Base-by-base conservation (phyloP, 2,329 filamentous ascomycete genomes). In the Neofusicoccum laricinum region DNA sequence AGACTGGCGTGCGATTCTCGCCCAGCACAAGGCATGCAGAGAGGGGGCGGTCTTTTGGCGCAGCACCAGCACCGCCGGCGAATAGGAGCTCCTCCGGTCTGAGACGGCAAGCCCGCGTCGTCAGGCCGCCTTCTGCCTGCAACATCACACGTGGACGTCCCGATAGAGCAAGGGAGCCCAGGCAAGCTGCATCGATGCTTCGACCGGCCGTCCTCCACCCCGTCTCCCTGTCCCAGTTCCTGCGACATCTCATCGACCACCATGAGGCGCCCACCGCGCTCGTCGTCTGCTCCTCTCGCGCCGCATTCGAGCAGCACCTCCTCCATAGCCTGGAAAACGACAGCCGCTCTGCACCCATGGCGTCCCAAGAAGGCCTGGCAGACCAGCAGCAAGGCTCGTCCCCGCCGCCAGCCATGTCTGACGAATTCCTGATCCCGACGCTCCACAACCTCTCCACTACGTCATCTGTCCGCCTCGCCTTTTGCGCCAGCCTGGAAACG, bases 401-500 rank as follows among this genome's bases (percentile, higher is more conserved):
- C 19, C 14, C 36, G 36, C 45, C 80, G 50, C 55, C 11, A 38
- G 36, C 30, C 69, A n/a, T 21, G 2, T 14, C 25, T 45, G 55
- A 48, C 30, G 40, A 46, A 69, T 79, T 92, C 7, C 77, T 91
- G 6, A 79, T 82, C 15, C 85, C 88, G 32, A 88, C 90, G 0
- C 85, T 97, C 14, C 84, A 88, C 63, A 85, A 91, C 67, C 81
- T 93, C 32, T 85, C 88, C 51, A 83, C 85, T 3, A 89, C 91
- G 7, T 85, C 87, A 34, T 86, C 88, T 70, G 84, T 96, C 67
- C 86, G 85, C 63, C 76, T 93, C 8, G 79, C 86, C 40, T 97
- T 96, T 77, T 85, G 87, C 63, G 87, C 91, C 0, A 92, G 90
- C 2, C 84, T 95, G 62, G 87, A 90, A 21, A 88, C 91, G 74